Evolutionary conservation across 805 yeast genomes (phyloP).

Genomic region (Grigorovia transvaalensis): DNA sequence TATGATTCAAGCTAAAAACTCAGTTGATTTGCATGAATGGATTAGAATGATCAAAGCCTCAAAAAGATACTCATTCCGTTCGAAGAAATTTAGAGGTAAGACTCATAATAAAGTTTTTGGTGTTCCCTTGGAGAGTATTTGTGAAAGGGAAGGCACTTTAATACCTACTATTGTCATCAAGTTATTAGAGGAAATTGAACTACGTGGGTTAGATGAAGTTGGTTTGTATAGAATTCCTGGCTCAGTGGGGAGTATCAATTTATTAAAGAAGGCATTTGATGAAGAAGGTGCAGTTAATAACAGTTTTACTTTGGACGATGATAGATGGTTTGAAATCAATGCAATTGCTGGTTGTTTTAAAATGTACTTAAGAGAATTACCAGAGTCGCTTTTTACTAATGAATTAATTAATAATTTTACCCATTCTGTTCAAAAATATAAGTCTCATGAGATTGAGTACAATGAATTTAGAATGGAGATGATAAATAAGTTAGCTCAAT

Average conservation of each 20-base stretch:
- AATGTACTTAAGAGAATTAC: slow-evolving; percentile 71
- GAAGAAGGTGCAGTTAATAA: slow-evolving; percentile 35
- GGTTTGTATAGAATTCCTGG: slow-evolving; percentile 78
- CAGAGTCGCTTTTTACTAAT: slow-evolving; percentile 70
- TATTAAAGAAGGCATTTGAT: slow-evolving; percentile 44
- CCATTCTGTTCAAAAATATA: slow-evolving; percentile 19
- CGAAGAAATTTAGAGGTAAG: slow-evolving; percentile 31
- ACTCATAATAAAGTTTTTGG: slow-evolving; percentile 62
- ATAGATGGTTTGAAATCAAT: slow-evolving; percentile 67
- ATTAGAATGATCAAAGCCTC: slow-evolving; percentile 35
- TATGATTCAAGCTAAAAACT: slow-evolving; percentile 56
- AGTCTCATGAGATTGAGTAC: slow-evolving; percentile 12
- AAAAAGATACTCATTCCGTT: slow-evolving; percentile 34
- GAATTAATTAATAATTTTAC: slow-evolving; percentile 53
- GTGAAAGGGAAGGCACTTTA: slow-evolving; percentile 53
- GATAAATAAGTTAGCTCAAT: slow-evolving; percentile 25
- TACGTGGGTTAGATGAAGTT: slow-evolving; percentile 80
- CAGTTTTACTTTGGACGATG: slow-evolving; percentile 38
- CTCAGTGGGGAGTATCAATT: slow-evolving; percentile 46
- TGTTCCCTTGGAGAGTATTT: slow-evolving; percentile 66
- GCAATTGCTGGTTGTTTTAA: slow-evolving; percentile 84
- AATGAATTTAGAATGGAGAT: slow-evolving; percentile 23
- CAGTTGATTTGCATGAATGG: slow-evolving; percentile 67
- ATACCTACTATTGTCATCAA: slow-evolving; percentile 59
- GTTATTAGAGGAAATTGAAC: slow-evolving; percentile 66